phyloP scores from a whole-genome alignment of 495 filamentous ascomycete species.

The Talaromyces nanjingensis region DNA sequence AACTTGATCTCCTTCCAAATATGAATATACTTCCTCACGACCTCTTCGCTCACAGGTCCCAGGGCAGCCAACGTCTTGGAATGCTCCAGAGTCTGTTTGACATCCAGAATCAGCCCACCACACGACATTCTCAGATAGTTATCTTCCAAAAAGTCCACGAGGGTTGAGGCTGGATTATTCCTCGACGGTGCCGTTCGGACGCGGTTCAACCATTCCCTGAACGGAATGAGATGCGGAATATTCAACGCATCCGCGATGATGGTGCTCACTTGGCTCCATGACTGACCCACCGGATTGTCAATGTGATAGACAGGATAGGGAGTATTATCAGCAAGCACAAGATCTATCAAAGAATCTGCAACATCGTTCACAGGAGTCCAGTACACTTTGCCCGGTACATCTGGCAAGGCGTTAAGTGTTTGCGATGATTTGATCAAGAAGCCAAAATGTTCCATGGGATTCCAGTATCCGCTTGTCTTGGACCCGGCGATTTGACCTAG shows the following conservation, averaged over 20 bases:
- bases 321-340: slow-evolving; percentile 16
- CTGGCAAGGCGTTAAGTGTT: slow-evolving; percentile 29
- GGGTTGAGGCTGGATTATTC: slow-evolving; percentile 38
- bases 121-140: slow-evolving; percentile 49
- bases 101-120: slow-evolving; percentile 42
- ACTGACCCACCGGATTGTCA: slow-evolving; percentile 40
- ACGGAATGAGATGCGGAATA: slow-evolving; percentile 37
- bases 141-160: slow-evolving; percentile 43
- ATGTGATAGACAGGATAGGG: slow-evolving; percentile 41
- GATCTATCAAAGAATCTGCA: slow-evolving; percentile 26
- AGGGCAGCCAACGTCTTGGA: slow-evolving; percentile 27
- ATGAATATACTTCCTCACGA: slow-evolving; percentile 31
- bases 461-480: slow-evolving; percentile 44
- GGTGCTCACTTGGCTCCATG: slow-evolving; percentile 28
- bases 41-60: slow-evolving; percentile 32
- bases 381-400: slow-evolving; percentile 25
- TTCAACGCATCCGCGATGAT: slow-evolving; percentile 34
- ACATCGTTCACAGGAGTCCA: slow-evolving; percentile 39
- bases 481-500: slow-evolving; percentile 46
- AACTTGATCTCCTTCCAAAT: slow-evolving; percentile 35
- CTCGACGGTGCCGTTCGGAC: too few relatives aligned
- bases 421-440: slow-evolving; percentile 43
- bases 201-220: slow-evolving; percentile 31
- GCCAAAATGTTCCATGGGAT: slow-evolving; percentile 40
- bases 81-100: slow-evolving; percentile 31